Evolutionary conservation across 2,329 filamentous ascomycete genomes (phyloP).

Genomic region (Nemania bipapillata): DNA sequence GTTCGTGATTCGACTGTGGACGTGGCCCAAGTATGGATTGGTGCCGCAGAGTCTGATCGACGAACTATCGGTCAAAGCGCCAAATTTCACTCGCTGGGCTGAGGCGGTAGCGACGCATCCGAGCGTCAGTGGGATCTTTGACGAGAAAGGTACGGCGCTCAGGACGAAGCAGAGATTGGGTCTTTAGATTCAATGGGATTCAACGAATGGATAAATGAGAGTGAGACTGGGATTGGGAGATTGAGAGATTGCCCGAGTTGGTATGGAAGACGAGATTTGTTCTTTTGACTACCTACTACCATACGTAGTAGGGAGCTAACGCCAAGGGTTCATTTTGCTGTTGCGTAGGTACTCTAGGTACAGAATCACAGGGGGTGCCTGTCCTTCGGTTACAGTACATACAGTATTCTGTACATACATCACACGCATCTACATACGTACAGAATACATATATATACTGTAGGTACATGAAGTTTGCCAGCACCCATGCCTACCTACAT

Average conservation of each 20-base stretch:
- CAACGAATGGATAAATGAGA: background rate
- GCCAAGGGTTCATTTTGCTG: background rate
- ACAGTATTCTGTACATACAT: background rate
- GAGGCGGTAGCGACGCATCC: slow-evolving; percentile 68
- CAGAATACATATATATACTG: no score
- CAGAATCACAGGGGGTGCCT: background rate
- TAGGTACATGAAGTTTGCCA: no score
- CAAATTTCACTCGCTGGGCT: slow-evolving; percentile 75
- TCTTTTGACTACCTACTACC: background rate
- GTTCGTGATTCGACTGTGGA: slow-evolving; percentile 71
- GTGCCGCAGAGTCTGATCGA: slow-evolving; percentile 61
- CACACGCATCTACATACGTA: no score
- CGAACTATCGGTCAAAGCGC: slow-evolving; percentile 65
- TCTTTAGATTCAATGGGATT: background rate
- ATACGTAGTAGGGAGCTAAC: no score
- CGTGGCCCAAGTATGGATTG: slow-evolving; percentile 65
- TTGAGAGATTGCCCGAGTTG: background rate
- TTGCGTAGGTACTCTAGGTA: no score
- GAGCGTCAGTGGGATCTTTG: slow-evolving; percentile 72
- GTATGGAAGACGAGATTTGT: background rate
- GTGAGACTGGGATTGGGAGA: background rate
- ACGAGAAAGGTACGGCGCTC: slow-evolving; percentile 62
- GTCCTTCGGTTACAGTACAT: background rate
- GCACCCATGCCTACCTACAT: background rate
- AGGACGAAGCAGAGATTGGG: slow-evolving; percentile 57